Evolutionary conservation across 2,329 filamentous ascomycete species (phyloP).

Genomic region (Fusarium tupiense): DNA sequence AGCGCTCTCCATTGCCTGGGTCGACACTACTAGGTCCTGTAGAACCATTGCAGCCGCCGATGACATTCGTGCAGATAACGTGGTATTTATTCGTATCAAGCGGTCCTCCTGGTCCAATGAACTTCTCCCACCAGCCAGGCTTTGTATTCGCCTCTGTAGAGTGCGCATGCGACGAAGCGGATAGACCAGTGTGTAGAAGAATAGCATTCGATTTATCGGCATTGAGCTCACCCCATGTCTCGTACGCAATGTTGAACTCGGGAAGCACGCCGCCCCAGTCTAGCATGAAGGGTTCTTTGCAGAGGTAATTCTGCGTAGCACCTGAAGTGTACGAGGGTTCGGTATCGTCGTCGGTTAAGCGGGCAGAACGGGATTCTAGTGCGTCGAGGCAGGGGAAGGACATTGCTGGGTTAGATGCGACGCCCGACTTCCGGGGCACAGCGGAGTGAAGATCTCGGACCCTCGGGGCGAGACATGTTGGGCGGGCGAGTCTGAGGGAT

Average conservation of each 20-base stretch:
- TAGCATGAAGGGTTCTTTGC: constrained; percentile 77
- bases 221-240: constrained; percentile 89
- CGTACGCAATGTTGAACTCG: constrained; percentile 90
- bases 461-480: constrained; percentile 9
- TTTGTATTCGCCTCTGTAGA: constrained; percentile 88
- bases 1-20: constrained; percentile 85
- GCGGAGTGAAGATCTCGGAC: constrained; percentile 39
- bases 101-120: constrained; percentile 87
- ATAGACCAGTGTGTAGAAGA: constrained; percentile 90
- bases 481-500: neutral
- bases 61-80: constrained; percentile 94
- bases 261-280: constrained; percentile 96
- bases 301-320: constrained; percentile 81
- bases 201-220: constrained; percentile 86
- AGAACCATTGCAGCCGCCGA: constrained; percentile 95
- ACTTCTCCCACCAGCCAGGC: constrained; percentile 98
- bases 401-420: constrained; percentile 82
- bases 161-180: constrained; percentile 96
- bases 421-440: constrained; percentile 41
- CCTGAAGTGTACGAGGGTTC: constrained; percentile 96
- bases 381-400: constrained; percentile 91
- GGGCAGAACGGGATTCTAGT: constrained; percentile 80
- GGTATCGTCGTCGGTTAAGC: constrained; percentile 75
- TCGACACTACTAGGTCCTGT: constrained; percentile 91
- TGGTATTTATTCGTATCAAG: constrained; percentile 93